Conservation (phyloP, 2,329 filamentous ascomycete genomes). For the Epichloe sp. region DNA sequence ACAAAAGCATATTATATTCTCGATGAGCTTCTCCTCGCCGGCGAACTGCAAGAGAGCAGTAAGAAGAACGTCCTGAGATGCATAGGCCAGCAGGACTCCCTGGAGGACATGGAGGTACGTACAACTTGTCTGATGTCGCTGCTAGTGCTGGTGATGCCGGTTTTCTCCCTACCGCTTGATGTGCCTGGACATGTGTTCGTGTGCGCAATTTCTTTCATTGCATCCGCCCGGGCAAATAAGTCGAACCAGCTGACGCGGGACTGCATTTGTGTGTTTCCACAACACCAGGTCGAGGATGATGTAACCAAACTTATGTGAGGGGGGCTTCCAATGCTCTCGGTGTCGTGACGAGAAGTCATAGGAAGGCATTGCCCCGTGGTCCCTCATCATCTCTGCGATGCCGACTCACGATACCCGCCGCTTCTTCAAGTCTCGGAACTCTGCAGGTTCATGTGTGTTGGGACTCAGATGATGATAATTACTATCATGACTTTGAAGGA, state of each 20-base stretch:
- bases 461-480: neutral
- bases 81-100: constrained; percentile 91
- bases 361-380: neutral
- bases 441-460: neutral
- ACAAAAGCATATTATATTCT: constrained; percentile 99
- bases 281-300: constrained; percentile 65
- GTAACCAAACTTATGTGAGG: constrained; percentile 78
- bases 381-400: neutral
- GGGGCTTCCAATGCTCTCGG: neutral
- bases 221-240: constrained; percentile 7
- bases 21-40: constrained; percentile 86
- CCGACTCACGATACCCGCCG: neutral
- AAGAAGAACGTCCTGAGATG: constrained; percentile 97
- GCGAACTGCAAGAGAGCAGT: constrained; percentile 96
- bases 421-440: neutral
- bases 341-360: neutral
- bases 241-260: constrained; percentile 17
- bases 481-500: neutral
- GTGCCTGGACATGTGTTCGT: neutral
- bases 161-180: neutral
- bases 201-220: neutral
- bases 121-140: constrained; percentile 7
- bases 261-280: constrained; percentile 20
- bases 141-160: constrained; percentile 2
- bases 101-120: constrained; percentile 99